phyloP scores from a whole-genome alignment of 1,139 yeast species.

The Lodderomyces pseudojiufengensis region DNA sequence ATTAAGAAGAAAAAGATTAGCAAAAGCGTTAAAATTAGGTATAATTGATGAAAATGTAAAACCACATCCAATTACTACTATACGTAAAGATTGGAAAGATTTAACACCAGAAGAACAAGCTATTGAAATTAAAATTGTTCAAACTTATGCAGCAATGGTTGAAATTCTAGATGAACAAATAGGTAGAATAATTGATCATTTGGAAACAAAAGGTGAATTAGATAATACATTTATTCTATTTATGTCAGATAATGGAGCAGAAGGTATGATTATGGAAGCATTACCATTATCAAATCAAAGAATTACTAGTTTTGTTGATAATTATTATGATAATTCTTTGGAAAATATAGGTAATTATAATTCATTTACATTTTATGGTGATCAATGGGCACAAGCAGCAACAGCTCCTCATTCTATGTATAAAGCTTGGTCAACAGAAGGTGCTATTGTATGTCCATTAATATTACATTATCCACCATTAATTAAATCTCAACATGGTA shows the following conservation, averaged over 20 bases:
- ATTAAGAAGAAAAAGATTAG: constrained; percentile 37
- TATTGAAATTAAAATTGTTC: constrained; percentile 45
- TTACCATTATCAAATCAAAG: constrained; percentile 35
- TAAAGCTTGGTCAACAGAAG: constrained; percentile 52
- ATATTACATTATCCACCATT: constrained; percentile 40
- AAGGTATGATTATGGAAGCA: constrained; percentile 56
- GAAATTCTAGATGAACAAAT: constrained; percentile 47
- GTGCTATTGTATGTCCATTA: constrained; percentile 54
- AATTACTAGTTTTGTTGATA: constrained; percentile 24
- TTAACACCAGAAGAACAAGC: constrained; percentile 31
- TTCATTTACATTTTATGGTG: constrained; percentile 52
- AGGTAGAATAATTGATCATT: constrained; percentile 41
- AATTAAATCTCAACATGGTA: constrained; percentile 17
- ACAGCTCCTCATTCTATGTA: constrained; percentile 54
- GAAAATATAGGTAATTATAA: constrained; percentile 48
- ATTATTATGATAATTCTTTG: constrained; percentile 38
- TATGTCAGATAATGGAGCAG: constrained; percentile 62
- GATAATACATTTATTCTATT: constrained; percentile 53
- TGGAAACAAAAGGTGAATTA: constrained; percentile 38
- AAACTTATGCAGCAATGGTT: constrained; percentile 61
- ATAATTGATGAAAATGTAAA: constrained; percentile 39
- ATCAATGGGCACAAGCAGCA: constrained; percentile 66
- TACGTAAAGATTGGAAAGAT: constrained; percentile 41
- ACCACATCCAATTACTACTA: constrained; percentile 46
- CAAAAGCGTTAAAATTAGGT: constrained; percentile 39